These are phyloP conservation scores for Aspergillus sp. DNA, from an alignment of 2,329 filamentous ascomycete species.

Conservation along the genomic window DNA sequence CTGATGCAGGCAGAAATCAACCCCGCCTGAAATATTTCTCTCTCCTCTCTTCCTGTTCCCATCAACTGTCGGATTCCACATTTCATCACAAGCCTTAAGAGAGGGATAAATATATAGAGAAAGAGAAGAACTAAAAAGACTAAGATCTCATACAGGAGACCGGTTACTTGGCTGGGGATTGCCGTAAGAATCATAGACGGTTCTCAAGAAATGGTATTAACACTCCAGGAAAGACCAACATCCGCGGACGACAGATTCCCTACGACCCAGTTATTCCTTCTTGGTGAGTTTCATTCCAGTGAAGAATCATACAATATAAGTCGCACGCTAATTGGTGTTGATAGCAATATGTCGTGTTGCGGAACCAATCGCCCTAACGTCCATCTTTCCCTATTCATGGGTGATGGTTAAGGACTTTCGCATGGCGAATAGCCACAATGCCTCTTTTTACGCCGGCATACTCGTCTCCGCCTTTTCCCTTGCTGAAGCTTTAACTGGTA, in stretches of 20 bases:
- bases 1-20: too few relatives aligned
- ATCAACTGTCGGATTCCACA: too few relatives aligned
- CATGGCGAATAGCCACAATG: slow-evolving; percentile 67
- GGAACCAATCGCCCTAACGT: slow-evolving; percentile 87
- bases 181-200: slow-evolving; percentile 50
- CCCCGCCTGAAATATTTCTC: too few relatives aligned
- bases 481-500: slow-evolving; percentile 75
- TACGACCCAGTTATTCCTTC: slow-evolving; percentile 72
- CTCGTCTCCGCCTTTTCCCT: slow-evolving; percentile 83
- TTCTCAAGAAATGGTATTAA: slow-evolving; percentile 56
- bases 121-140: too few relatives aligned
- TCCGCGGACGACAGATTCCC: slow-evolving; percentile 73
- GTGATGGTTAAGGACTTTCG: slow-evolving; percentile 72
- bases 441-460: slow-evolving; percentile 81
- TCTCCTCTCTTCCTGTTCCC: too few relatives aligned
- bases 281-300: slow-evolving; percentile 56
- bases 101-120: too few relatives aligned
- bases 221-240: slow-evolving; percentile 50
- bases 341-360: slow-evolving; percentile 86
- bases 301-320: not conserved
- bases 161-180: slow-evolving; percentile 13
- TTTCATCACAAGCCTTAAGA: too few relatives aligned
- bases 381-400: slow-evolving; percentile 91
- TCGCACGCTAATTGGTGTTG: not conserved
- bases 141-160: too few relatives aligned